phyloP scores from a whole-genome alignment of 306 rosid genomes.

The Lathyrus sativus region DNA sequence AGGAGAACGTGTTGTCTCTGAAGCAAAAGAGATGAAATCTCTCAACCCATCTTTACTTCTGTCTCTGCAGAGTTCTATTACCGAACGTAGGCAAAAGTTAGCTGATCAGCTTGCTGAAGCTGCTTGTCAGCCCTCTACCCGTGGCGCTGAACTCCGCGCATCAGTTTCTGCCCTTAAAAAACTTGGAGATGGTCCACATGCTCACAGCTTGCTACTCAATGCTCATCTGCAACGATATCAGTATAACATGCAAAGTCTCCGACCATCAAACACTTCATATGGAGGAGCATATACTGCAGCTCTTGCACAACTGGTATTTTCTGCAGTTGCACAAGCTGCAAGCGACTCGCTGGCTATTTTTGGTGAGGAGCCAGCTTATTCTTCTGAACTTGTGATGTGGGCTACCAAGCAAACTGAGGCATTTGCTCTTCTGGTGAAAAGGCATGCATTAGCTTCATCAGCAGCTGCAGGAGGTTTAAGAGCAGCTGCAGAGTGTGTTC shows the following conservation, averaged over 20 bases:
- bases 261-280: constrained; percentile 94
- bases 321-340: constrained; percentile 96
- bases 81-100: constrained; percentile 71
- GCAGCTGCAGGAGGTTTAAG: constrained; percentile 99
- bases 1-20: constrained; percentile 79
- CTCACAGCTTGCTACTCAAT: constrained; percentile 80
- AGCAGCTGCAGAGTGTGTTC: constrained; percentile 99
- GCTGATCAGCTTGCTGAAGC: constrained; percentile 99
- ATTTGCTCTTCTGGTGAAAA: constrained; percentile 80
- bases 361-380: constrained; percentile 80
- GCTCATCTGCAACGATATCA: constrained; percentile 91
- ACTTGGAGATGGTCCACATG: constrained; percentile 97
- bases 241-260: constrained; percentile 89
- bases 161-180: constrained; percentile 87
- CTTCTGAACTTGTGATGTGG: constrained; percentile 98
- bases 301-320: constrained; percentile 92
- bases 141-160: constrained; percentile 88
- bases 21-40: constrained; percentile 68
- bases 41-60: constrained; percentile 55
- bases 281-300: constrained; percentile 99
- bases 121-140: constrained; percentile 98
- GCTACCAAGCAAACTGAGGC: constrained; percentile 91
- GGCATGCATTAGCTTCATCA: constrained; percentile 96
- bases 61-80: constrained; percentile 71
- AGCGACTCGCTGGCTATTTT: constrained; percentile 84